A percentile compares a stretch with the other conserved stretches of the same genome.
These are phyloP conservation scores for Termitomyces sp. DNA, from an alignment of 768 basidiomycete species.

Conservation along the genomic window DNA sequence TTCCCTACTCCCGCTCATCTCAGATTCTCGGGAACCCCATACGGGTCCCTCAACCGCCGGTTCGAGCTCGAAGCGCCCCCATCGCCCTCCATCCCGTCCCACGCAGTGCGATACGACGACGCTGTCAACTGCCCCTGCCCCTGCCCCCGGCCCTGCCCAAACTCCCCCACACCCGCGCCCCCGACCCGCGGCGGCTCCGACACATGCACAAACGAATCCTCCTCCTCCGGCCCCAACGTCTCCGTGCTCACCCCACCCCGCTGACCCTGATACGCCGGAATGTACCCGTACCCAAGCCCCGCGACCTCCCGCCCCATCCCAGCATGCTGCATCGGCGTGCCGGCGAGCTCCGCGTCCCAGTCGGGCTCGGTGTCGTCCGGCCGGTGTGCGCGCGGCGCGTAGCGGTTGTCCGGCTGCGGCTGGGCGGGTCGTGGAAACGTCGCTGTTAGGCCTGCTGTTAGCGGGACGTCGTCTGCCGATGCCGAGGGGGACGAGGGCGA, in stretches of 20 bases:
- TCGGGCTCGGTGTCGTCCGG: not conserved
- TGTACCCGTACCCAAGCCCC: not conserved
- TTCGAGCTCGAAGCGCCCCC: not conserved
- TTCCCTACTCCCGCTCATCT: not conserved
- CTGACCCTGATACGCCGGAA: not conserved
- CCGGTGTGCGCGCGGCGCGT: not conserved
- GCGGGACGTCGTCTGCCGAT: conserved; percentile 24
- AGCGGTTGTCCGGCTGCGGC: too few relatives aligned
- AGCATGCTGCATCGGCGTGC: conserved; percentile 8
- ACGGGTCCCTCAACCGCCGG: not conserved
- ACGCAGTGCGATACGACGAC: not conserved
- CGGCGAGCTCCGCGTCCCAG: conserved; percentile 11
- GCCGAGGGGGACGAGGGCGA: conserved; percentile 13
- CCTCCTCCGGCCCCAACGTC: not conserved
- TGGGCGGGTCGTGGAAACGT: conserved; percentile 17
- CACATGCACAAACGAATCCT: not conserved
- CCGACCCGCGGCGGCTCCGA: too few relatives aligned
- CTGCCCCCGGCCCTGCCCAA: not conserved
- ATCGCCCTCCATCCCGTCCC: not conserved
- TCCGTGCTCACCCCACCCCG: not conserved
- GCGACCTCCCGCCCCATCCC: not conserved
- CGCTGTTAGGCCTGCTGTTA: conserved; percentile 21
- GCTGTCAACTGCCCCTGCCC: not conserved
- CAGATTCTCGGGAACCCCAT: not conserved
- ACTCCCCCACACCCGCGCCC: too few relatives aligned